phyloP scores from a whole-genome alignment of 768 basidiomycete species.

The Calvatia gigantea region DNA sequence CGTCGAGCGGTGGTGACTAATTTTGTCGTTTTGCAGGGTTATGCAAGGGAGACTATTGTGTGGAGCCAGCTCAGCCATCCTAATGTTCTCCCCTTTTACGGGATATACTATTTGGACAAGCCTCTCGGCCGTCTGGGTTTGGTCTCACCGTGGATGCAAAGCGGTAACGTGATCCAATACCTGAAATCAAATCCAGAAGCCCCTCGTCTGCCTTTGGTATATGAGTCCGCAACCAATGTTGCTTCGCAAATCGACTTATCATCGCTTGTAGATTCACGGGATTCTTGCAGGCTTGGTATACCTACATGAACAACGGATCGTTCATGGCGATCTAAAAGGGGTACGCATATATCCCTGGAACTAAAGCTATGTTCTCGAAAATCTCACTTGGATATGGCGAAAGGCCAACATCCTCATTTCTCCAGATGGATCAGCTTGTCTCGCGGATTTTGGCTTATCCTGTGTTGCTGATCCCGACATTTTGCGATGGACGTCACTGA shows the following conservation, averaged over 20 bases:
- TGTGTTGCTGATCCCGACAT: neutral
- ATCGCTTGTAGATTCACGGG: neutral
- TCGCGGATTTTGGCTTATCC: neutral
- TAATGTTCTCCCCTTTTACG: constrained; percentile 33
- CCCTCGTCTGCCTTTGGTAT: constrained; percentile 13
- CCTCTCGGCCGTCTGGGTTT: neutral
- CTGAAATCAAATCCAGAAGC: constrained; percentile 8
- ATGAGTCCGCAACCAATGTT: neutral
- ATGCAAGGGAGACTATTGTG: constrained; percentile 24
- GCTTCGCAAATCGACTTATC: neutral
- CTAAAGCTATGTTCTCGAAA: neutral
- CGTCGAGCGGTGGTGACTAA: neutral
- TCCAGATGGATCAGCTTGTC: neutral
- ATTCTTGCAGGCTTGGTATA: neutral
- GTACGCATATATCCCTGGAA: neutral
- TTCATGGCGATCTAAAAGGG: constrained; percentile 9
- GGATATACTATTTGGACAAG: constrained; percentile 21
- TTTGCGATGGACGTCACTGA: too few species aligned
- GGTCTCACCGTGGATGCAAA: constrained; percentile 18
- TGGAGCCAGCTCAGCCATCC: constrained; percentile 31
- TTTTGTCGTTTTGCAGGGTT: neutral
- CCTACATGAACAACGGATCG: neutral
- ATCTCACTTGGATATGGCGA: too few species aligned
- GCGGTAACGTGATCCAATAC: constrained; percentile 17
- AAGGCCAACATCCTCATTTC: neutral